Conservation (phyloP, 1,284 basidiomycete species). For the Apiotrichum sp. region DNA sequence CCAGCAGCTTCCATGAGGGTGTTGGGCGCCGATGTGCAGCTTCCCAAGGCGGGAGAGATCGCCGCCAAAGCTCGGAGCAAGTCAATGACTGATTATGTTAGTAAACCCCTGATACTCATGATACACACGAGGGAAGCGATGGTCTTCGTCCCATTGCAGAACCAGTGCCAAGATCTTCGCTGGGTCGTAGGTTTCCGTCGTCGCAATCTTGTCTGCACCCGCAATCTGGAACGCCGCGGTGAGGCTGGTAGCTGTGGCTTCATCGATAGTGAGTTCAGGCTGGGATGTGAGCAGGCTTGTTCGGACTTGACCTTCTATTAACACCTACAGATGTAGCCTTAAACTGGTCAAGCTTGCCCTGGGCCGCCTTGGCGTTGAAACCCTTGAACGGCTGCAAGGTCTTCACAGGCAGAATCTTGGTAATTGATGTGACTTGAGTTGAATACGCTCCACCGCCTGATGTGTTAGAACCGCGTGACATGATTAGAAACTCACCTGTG, state of each 20-base stretch:
- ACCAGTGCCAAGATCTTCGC: constrained; percentile 62
- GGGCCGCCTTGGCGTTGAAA: constrained; percentile 81
- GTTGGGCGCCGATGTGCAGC: constrained; percentile 51
- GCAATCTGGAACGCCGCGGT: constrained; percentile 12
- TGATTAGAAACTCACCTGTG: constrained; percentile 2
- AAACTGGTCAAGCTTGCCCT: constrained; percentile 73
- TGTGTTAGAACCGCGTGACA: neutral
- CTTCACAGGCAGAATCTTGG: constrained; percentile 49
- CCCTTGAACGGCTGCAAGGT: constrained; percentile 69
- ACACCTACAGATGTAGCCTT: constrained; percentile 40
- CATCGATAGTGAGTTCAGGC: constrained; percentile 68
- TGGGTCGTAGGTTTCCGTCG: constrained; percentile 51
- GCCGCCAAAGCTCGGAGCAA: constrained; percentile 71
- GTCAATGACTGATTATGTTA: constrained; percentile 64
- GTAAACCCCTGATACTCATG: neutral
- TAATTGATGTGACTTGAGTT: constrained; percentile 25
- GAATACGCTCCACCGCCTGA: constrained; percentile 34
- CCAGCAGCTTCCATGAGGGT: constrained; percentile 63
- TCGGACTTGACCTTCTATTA: too few species aligned
- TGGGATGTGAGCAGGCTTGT: constrained; percentile 31
- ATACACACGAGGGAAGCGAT: constrained; percentile 71
- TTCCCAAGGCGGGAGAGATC: constrained; percentile 53
- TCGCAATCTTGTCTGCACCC: constrained; percentile 5
- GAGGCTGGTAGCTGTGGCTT: constrained; percentile 40
- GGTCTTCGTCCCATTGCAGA: constrained; percentile 68